These are phyloP conservation scores for Suillus discolor DNA, from an alignment of 768 basidiomycete genomes.

Conservation along the genomic window DNA sequence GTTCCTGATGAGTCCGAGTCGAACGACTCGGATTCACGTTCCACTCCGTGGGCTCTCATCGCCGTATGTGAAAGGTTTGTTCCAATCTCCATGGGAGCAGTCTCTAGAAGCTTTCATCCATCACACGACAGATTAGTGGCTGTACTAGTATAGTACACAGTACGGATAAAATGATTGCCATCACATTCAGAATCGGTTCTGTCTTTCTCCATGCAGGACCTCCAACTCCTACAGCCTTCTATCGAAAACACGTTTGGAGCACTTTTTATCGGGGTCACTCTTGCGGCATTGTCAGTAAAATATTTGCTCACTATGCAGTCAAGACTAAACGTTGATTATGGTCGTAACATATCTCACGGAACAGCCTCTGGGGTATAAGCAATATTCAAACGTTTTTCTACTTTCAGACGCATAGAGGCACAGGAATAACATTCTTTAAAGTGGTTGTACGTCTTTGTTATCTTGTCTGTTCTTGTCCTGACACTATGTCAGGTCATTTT, in stretches of 20 bases:
- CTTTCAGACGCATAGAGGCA: slow-evolving; percentile 6
- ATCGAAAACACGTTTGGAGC: neutral
- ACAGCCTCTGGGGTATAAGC: slow-evolving; percentile 8
- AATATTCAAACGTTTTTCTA: slow-evolving; percentile 5
- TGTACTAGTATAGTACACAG: neutral
- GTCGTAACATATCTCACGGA: neutral
- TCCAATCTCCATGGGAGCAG: neutral
- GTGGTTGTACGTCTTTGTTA: neutral
- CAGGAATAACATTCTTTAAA: neutral
- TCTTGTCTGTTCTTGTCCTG: slow-evolving; percentile 1
- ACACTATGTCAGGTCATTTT: neutral
- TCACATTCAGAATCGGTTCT: neutral
- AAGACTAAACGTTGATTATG: neutral
- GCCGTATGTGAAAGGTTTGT: neutral
- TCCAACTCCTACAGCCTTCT: neutral
- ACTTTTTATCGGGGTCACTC: neutral
- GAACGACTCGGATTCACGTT: neutral
- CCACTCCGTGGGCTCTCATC: neutral
- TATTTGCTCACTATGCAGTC: neutral
- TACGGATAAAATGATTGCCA: neutral
- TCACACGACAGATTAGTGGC: neutral
- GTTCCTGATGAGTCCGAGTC: neutral
- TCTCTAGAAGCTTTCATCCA: neutral
- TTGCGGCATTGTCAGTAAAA: neutral
- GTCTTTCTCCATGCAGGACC: neutral